Evolutionary conservation across 352 stramenopile species (phyloP), one percentile per base, ranked within the genome.

Genomic region (Globisporangium rhizosaccharum): DNA sequence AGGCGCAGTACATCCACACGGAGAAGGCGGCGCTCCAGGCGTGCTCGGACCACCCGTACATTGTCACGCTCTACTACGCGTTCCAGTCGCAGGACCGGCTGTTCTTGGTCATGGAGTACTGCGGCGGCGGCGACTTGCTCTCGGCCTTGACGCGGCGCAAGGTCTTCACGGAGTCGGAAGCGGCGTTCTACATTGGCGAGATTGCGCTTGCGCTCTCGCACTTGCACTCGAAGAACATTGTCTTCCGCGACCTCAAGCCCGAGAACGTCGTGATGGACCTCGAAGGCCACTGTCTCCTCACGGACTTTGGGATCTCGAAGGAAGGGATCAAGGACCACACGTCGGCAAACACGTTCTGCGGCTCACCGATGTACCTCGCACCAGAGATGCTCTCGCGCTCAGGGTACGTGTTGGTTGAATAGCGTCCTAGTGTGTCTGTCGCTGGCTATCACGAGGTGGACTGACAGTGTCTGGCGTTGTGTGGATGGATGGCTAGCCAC

Each of bases 21-120:
- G 85, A 94, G 63, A 91, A 92, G 60, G 79, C 79, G 49, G 79
- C 81, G 23, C 64, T 94, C 37, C 85, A 92, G 60, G 85, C 82
- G 14, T 94, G 81, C 57, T 89, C 79, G 30, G 85, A 94, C 65
- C 85, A 94, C 60, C 85, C 85, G 57, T 94, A 89, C 68, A 92
- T 94, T 56, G 85, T 94, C 57, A 88, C 75, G 4, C 59, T 94
- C 17, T 90, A 92, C 71, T 94, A 70, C 56, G 85, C 85, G 17
- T 94, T 94, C 71, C 85, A 94, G 69, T 90, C 81, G 15, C 68
- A 92, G 59, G 85, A 94, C 51, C 79, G 81, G 0, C 52, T 94
- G 30, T 94, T 92, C 59, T 52, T 94, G 20, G 85, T 94, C 6
- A 94, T 94, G 85, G 82, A 94, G 46, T 94, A 94, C 58, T 94